These are phyloP conservation scores for Aspergillus ochraceoroseus DNA, from an alignment of 2,329 filamentous ascomycete genomes.

Conservation along the genomic window DNA sequence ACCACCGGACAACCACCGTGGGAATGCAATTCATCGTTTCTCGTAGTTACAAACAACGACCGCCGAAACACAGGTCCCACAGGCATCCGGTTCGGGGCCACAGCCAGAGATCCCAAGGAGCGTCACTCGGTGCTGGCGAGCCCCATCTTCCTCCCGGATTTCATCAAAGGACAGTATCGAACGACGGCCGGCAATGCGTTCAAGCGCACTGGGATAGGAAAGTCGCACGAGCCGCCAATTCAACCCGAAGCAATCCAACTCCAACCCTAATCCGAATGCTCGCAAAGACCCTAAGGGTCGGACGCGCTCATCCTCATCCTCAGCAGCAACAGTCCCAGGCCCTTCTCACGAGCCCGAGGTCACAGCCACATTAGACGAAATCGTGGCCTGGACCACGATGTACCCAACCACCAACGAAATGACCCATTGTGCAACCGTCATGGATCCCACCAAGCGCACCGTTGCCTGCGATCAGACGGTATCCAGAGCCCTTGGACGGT, in stretches of 20 bases:
- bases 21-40: conserved; percentile 49
- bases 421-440: conserved; percentile 55
- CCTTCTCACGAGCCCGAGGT: conserved; percentile 11
- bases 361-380: conserved; percentile 29
- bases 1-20: conserved; percentile 42
- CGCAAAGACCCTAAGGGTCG: conserved; percentile 15
- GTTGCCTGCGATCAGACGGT: conserved; percentile 46
- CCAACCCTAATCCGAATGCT: background rate
- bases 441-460: conserved; percentile 51
- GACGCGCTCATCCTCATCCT: conserved; percentile 15
- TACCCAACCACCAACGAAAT: conserved; percentile 54
- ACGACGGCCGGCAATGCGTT: conserved; percentile 33
- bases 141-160: conserved; percentile 21
- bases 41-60: conserved; percentile 57
- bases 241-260: no score
- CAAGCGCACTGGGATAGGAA: conserved; percentile 39
- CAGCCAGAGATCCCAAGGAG: conserved; percentile 22
- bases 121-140: conserved; percentile 17
- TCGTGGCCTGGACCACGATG: conserved; percentile 48
- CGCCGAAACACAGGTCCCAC: conserved; percentile 18
- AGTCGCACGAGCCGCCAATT: conserved; percentile 18
- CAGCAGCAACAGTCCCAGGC: background rate
- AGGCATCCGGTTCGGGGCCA: no score
- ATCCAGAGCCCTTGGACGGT: conserved; percentile 6
- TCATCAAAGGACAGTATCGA: conserved; percentile 36